These are phyloP conservation scores for Pythium coloratum DNA, from an alignment of 352 stramenopile species.

Conservation along the genomic window DNA sequence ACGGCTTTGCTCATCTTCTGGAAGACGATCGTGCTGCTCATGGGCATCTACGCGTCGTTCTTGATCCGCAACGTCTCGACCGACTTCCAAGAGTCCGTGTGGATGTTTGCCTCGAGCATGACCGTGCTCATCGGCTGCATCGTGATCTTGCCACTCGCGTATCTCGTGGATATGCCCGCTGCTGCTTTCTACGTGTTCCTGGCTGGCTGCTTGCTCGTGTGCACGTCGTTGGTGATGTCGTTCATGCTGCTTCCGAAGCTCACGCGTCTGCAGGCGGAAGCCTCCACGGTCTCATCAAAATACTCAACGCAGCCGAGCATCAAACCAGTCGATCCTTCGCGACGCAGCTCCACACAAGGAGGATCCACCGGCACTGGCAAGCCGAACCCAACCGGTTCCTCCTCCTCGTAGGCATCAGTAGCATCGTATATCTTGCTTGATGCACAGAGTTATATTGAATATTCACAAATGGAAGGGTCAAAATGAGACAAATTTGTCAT, in stretches of 20 bases:
- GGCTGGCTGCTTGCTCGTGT: constrained; percentile 17
- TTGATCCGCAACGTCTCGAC: constrained; percentile 33
- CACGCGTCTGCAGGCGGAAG: constrained; percentile 3
- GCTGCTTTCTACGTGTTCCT: constrained; percentile 25
- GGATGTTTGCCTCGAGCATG: constrained; percentile 33
- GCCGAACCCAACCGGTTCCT: too few species aligned
- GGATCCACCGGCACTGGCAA: too few species aligned
- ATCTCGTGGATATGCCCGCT: constrained; percentile 29
- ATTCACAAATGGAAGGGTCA: too few species aligned
- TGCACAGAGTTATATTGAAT: too few species aligned
- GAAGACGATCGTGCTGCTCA: constrained; percentile 35
- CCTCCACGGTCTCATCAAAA: too few species aligned
- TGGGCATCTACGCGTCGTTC: constrained; percentile 31
- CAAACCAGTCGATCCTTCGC: too few species aligned
- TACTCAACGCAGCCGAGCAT: too few species aligned
- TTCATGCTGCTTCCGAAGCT: constrained; percentile 32
- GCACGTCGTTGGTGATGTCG: constrained; percentile 27
- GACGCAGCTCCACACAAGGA: too few species aligned
- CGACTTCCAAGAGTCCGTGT: constrained; percentile 52
- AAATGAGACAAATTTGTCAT: background rate
- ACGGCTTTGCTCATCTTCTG: constrained; percentile 36
- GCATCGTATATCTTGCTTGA: too few species aligned
- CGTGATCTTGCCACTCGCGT: constrained; percentile 30
- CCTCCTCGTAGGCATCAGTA: too few species aligned
- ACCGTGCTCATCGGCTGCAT: constrained; percentile 28